A percentile compares a stretch with the other conserved stretches of the same genome.
Evolutionary conservation across 805 yeast species (phyloP).

Genomic region (Myxozyma kluyveri): DNA sequence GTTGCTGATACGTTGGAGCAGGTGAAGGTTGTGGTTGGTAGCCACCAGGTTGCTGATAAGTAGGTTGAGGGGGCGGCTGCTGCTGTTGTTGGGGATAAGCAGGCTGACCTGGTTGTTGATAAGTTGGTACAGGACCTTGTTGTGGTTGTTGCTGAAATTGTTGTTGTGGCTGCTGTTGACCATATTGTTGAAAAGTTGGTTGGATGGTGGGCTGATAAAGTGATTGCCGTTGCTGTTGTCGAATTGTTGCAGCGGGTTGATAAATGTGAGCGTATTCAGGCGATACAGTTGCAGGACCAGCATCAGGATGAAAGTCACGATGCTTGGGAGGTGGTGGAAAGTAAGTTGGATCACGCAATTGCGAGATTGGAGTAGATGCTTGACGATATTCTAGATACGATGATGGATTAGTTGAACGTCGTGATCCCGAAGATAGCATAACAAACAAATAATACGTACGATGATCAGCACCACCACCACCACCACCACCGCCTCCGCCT

Average conservation of each 20-base stretch:
- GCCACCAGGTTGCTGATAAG: conserved; percentile 5
- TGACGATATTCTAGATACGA: conserved; percentile 20
- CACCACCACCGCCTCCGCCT: neutral
- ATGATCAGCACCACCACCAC: too few relatives aligned
- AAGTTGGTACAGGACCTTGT: conserved; percentile 3
- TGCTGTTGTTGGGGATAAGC: conserved; percentile 16
- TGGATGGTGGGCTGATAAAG: conserved; percentile 13
- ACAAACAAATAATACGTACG: neutral
- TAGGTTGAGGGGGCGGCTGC: conserved; percentile 16
- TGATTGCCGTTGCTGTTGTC: conserved; percentile 25
- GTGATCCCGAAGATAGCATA: neutral
- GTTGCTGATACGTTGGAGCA: conserved; percentile 11
- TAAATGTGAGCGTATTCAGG: conserved; percentile 24
- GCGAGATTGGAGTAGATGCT: conserved; percentile 32
- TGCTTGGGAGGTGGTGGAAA: conserved; percentile 51
- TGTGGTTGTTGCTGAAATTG: conserved; percentile 6
- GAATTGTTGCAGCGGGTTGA: conserved; percentile 27
- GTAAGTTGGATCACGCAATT: conserved; percentile 38
- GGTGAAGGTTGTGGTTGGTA: neutral
- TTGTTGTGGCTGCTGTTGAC: conserved; percentile 5
- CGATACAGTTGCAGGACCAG: conserved; percentile 24
- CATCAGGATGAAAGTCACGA: conserved; percentile 38
- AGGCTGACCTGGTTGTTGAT: conserved; percentile 17
- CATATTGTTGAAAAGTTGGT: conserved; percentile 13
- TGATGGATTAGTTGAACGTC: neutral